These are phyloP conservation scores for Malassezia furfur DNA, from an alignment of 1,284 basidiomycete genomes.

Conservation along the genomic window DNA sequence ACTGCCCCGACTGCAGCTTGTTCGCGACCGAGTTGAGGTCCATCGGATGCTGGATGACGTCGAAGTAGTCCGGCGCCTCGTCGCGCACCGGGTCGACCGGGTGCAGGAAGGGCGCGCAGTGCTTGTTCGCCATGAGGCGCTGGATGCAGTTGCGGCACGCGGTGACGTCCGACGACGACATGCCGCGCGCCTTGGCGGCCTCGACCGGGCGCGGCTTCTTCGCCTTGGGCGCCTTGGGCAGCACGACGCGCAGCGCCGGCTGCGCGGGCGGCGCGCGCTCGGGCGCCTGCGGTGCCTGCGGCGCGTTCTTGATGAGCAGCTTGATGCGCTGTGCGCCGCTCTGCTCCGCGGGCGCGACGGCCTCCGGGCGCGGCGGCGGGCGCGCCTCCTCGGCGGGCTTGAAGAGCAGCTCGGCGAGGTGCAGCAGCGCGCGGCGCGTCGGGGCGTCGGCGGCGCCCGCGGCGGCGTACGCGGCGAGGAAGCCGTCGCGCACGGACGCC, in stretches of 20 bases:
- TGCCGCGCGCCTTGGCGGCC: slow-evolving; percentile 61
- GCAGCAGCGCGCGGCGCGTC: slow-evolving; percentile 73
- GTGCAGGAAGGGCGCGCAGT: slow-evolving; percentile 64
- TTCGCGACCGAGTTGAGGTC: slow-evolving; percentile 80
- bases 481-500: slow-evolving; percentile 43
- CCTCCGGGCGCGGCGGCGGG: slow-evolving; percentile 24
- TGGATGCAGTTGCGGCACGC: slow-evolving; percentile 71
- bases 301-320: slow-evolving; percentile 37
- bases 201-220: slow-evolving; percentile 46
- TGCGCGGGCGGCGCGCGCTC: slow-evolving; percentile 6
- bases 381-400: slow-evolving; percentile 53
- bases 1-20: slow-evolving; percentile 72
- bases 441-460: slow-evolving; percentile 65
- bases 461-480: slow-evolving; percentile 45
- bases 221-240: slow-evolving; percentile 31
- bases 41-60: slow-evolving; percentile 85
- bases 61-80: slow-evolving; percentile 58
- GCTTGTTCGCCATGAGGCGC: slow-evolving; percentile 61
- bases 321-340: slow-evolving; percentile 14
- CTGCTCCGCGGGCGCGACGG: slow-evolving; percentile 16
- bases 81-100: slow-evolving; percentile 61
- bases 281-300: slow-evolving; percentile 17
- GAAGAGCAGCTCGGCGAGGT: slow-evolving; percentile 81
- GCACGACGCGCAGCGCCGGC: slow-evolving; percentile 11
- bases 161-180: slow-evolving; percentile 68